Evolutionary conservation across 1,284 basidiomycete genomes (phyloP).

Genomic region (Puccinia polysora): DNA sequence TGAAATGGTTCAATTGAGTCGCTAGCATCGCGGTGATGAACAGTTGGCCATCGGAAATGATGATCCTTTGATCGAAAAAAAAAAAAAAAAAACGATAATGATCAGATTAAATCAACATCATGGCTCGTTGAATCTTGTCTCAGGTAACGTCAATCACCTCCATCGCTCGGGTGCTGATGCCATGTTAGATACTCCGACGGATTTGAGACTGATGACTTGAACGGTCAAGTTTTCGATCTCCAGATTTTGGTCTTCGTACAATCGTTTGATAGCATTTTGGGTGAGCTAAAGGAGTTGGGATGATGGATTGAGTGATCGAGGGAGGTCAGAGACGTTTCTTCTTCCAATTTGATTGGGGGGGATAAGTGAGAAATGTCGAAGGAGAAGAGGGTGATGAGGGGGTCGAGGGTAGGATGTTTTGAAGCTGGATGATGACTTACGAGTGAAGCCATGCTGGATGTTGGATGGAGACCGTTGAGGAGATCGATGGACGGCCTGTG

Average conservation of each 20-base stretch:
- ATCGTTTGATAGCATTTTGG: conserved; percentile 13
- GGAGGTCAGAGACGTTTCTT: neutral
- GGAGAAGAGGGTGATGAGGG: neutral
- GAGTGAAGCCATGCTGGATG: no score
- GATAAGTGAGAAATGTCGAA: neutral
- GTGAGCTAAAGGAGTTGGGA: conserved; percentile 20
- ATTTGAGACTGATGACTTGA: conserved; percentile 77
- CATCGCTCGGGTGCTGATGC: conserved; percentile 27
- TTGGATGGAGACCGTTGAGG: no score
- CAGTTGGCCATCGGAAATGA: conserved; percentile 66
- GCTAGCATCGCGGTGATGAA: conserved; percentile 92
- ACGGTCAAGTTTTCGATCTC: conserved; percentile 59
- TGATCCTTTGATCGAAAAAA: conserved; percentile 52
- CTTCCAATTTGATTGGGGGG: neutral
- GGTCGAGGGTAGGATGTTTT: neutral
- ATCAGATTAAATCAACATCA: neutral
- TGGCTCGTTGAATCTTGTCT: neutral
- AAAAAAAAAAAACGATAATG: neutral
- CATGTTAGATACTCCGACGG: conserved; percentile 57
- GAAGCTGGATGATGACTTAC: no score
- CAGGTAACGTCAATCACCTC: neutral
- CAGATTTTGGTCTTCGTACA: conserved; percentile 24
- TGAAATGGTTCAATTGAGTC: conserved; percentile 76
- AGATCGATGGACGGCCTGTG: no score
- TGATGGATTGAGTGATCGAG: no score